phyloP scores from a whole-genome alignment of 768 basidiomycete genomes.

The Candolleomyces aberdarensis region DNA sequence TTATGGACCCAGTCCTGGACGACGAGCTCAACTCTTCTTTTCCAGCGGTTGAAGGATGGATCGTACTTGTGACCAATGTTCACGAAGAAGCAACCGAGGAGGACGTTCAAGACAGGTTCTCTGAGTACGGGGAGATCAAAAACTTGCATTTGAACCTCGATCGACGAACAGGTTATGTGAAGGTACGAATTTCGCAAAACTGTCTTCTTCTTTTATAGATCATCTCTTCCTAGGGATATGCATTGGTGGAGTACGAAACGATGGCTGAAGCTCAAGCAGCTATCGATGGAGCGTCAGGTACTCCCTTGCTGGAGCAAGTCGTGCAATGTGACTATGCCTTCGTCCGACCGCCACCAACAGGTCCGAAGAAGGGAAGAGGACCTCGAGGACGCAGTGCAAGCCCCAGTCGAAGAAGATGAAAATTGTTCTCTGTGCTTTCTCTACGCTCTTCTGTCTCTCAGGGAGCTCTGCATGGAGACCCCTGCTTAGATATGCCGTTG shows the following conservation, averaged over 20 bases:
- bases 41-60: constrained; percentile 97
- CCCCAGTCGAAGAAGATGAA: constrained; percentile 56
- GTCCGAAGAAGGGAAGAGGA: constrained; percentile 73
- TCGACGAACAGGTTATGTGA: constrained; percentile 96
- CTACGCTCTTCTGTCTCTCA: constrained; percentile 19
- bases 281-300: constrained; percentile 85
- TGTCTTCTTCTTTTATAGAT: background rate
- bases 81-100: constrained; percentile 99
- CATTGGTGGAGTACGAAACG: constrained; percentile 95
- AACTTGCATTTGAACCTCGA: constrained; percentile 97
- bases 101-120: constrained; percentile 94
- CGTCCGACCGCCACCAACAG: constrained; percentile 81
- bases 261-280: constrained; percentile 93
- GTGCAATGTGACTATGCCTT: constrained; percentile 93
- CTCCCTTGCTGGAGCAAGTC: constrained; percentile 78
- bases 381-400: constrained; percentile 79
- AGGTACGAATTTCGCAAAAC: constrained; percentile 50
- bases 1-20: background rate
- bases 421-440: background rate
- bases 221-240: constrained; percentile 80
- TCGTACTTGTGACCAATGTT: constrained; percentile 92
- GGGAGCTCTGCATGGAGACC: no score
- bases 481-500: no score
- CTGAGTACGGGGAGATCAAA: constrained; percentile 96
- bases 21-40: constrained; percentile 1